Evolutionary conservation across 2,329 filamentous ascomycete species (phyloP).

Genomic region (Amesomyces nigricolor): DNA sequence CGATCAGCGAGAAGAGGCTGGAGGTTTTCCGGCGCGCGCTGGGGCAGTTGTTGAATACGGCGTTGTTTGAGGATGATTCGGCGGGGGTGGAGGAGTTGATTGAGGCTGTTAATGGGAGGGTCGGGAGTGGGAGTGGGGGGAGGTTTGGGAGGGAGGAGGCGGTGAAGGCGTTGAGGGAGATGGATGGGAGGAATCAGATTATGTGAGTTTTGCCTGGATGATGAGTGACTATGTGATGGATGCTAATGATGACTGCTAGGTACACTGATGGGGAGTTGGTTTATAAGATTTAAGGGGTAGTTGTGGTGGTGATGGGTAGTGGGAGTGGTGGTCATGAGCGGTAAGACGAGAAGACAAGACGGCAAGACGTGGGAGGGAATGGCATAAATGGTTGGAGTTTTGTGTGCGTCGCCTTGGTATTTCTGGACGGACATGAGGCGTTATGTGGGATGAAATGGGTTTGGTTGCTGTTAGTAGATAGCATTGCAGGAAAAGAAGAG

Average conservation of each 20-base stretch:
- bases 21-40: conserved; percentile 72
- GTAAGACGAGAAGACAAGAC: neutral
- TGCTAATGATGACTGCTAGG: conserved; percentile 34
- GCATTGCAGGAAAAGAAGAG: neutral
- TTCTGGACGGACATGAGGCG: neutral
- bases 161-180: conserved; percentile 66
- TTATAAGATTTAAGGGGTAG: conserved; percentile 55
- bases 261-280: conserved; percentile 59
- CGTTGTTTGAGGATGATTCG: conserved; percentile 81
- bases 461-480: neutral
- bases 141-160: conserved; percentile 67
- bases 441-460: neutral
- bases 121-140: conserved; percentile 50
- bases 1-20: conserved; percentile 59
- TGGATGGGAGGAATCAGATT: conserved; percentile 81
- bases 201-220: conserved; percentile 60
- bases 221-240: neutral
- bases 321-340: too few relatives aligned
- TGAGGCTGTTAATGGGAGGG: conserved; percentile 67
- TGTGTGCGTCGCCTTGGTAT: neutral
- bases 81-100: conserved; percentile 71
- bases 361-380: neutral
- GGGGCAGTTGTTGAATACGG: conserved; percentile 74
- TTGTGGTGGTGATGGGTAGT: too few relatives aligned
- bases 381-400: neutral